Conservation (phyloP, 371 early-diverging fungal species). For the Choanephora cucurbitarum region DNA sequence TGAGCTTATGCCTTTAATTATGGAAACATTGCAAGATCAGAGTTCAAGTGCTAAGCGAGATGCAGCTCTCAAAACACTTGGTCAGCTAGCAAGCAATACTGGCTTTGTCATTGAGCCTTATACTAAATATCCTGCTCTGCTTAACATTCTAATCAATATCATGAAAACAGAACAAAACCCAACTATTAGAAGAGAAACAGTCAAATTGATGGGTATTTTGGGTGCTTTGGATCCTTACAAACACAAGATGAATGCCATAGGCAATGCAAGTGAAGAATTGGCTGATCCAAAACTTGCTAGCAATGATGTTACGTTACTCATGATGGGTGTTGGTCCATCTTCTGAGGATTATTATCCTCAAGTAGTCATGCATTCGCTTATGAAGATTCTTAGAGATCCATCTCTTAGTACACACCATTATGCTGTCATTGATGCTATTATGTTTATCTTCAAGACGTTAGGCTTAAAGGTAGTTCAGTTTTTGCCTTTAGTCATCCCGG, state of each 20-base stretch:
- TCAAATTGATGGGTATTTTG: constrained; percentile 90
- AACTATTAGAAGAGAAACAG: constrained; percentile 79
- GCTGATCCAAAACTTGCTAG: constrained; percentile 60
- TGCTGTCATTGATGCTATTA: constrained; percentile 89
- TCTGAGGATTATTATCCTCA: constrained; percentile 86
- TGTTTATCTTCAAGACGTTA: constrained; percentile 91
- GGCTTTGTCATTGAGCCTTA: constrained; percentile 94
- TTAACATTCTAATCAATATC: constrained; percentile 78
- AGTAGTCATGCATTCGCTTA: constrained; percentile 87
- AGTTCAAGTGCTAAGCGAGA: constrained; percentile 83
- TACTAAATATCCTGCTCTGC: constrained; percentile 83
- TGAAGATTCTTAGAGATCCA: constrained; percentile 88
- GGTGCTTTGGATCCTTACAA: constrained; percentile 96
- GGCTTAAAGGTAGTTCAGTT: constrained; percentile 84
- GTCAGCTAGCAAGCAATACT: constrained; percentile 84
- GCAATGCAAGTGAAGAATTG: constrained; percentile 57
- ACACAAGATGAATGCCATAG: constrained; percentile 71
- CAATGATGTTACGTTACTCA: constrained; percentile 64
- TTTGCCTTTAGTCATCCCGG: constrained; percentile 74
- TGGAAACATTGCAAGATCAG: constrained; percentile 92
- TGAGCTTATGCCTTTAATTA: constrained; percentile 82
- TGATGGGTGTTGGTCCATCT: constrained; percentile 76
- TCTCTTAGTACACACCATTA: constrained; percentile 83
- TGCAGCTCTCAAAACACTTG: constrained; percentile 86
- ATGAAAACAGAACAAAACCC: constrained; percentile 81